Base-by-base conservation (phyloP, 768 basidiomycete genomes). In the Pleurotus djamor region DNA sequence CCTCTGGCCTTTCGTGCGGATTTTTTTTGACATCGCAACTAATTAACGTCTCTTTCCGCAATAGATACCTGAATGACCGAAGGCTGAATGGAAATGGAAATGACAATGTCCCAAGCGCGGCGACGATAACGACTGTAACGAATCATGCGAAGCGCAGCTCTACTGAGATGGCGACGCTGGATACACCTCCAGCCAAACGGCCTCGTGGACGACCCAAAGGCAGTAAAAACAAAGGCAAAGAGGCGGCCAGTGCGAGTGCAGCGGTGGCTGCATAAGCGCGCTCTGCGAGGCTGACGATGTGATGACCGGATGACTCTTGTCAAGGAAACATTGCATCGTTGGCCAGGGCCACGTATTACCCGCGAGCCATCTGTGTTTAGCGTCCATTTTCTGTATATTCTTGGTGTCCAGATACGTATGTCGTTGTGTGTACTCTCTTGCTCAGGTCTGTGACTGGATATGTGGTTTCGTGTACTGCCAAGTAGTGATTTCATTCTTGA, bases 191-290 rank as follows among this genome's bases (percentile, higher is more conserved):
- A 32, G 64, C 67, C 5, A 89, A 88, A 61, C 71, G 86, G 12
- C 84, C 87, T 0, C 75, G 88, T 45, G 88, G 88, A 32, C 73
- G 88, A 7, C 88, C 88, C 36, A 87, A 85, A 65, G 88, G 88
- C 2, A 90, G 88, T 68, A 88, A 86, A 70, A 89, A 88, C 61
- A 71, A 56, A 56, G 54, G 54, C 14, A 56, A 56, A 17, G 54
- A 56, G 8, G 28, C 54, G 9, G 54, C 52, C 21, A 28, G 21
- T 3, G 21, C 21, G 21, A 28, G 21, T 54, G 35, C 33, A 14
- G 16, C 47, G 10, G 57, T 45, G 36, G 16, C 58, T 38, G 57
- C 45, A 36, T 44, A 44, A 44, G 41, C 36, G 54, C 21, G 6
- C 14, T 3, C n/a, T 32, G 56, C 2, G 17, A 36, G 21, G 1